Base-by-base conservation (phyloP, 148 eudicot genomes). In the Amaranthus cruentus region DNA sequence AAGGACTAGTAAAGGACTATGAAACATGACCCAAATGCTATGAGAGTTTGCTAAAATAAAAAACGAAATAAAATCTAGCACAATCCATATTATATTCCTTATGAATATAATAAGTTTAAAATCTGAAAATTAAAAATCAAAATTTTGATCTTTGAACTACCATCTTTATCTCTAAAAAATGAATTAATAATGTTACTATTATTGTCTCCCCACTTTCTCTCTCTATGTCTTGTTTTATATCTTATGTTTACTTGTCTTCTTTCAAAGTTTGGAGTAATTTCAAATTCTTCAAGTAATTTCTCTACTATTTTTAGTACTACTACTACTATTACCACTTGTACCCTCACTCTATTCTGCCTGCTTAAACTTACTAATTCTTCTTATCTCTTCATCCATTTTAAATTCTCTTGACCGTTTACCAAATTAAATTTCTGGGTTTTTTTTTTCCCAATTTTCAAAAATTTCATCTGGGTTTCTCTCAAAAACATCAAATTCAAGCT, bases 321-420 rank as follows among this genome's bases (percentile, higher is more conserved):
- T 7, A 11, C 10, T 58, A 44, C 15, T 62, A 46, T 28, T 47
- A 38, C 7, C 8, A 9, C 72, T 59, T 51, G 38, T 69, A 7
- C 73, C 73, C 60, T 47, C 66, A 69, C 42, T 51, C 62, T 61
- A 28, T 28, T 28, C 38, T 28, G 38, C 38, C 38, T 28, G 2
- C 38, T 28, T 28, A 0, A 28, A 28, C 38, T 28, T 28, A 28
- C 38, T 28, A 28, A 28, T 61, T 72, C 63, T 60, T n/a, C 73
- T 66, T 4, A 21, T 53, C 53, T 51, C 49, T 51, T 64, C 70
- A 67, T 51, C 63, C 11, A 15, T 60, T 77, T 77, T 11, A 63
- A 77, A 56, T 47, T 50, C 52, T 71, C 50, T 68, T 66, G 80
- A 81, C 87, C 83, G 83, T 86, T 83, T 76, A 9, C 78, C 21